Evolutionary conservation across 352 stramenopile species (phyloP), one percentile per base, ranked within the genome.

Genomic region (Globisporangium spiculum): DNA sequence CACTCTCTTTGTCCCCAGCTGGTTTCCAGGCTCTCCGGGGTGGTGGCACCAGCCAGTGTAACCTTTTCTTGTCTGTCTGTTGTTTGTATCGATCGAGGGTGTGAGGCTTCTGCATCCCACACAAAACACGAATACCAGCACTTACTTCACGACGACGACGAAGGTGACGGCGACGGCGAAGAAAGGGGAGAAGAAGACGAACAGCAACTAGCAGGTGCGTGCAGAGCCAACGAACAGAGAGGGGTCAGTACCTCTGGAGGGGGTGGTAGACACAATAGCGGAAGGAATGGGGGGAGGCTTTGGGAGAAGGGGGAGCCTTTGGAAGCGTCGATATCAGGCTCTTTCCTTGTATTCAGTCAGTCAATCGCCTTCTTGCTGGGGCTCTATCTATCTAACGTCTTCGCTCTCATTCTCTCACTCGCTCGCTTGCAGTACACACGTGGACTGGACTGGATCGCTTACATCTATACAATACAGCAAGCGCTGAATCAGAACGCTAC

Each of bases 21-120:
- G 55, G 55, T 46, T 60, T 61, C 30, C 20, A 20, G 10, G 20
- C 9, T 16, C 44, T 1, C 18, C 18, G 3, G 5, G 52, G 5
- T 57, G 9, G 55, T 61, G 30, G 9, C 55, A n/a, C 2, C 7
- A 61, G 27, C 55, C 55, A 30, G 46, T 61, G 55, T 46, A 61
- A 61, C 55, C 30, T 61, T 61, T 60, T 59, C 53, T 32, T 59
- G 14, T 30, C 52, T 30, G 26, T 32, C 54, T 60, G 6, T 36
- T 52, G 44, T 61, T 61, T 61, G 55, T 61, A 27, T 61, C 30
- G 38, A 36, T 27, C 24, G 20, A 20, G 32, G n/a, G 7, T 18
- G 32, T 26, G 18, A 44, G 16, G 18, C 52, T 58, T 32, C 52
- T 58, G 52, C 22, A 41, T 48, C 38, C 20, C 55, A 22, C 55